A percentile compares a stretch with the other conserved stretches of the same genome.
Conservation (phyloP, 371 early-diverging fungal genomes). For the Phascolomyces articulosus region DNA sequence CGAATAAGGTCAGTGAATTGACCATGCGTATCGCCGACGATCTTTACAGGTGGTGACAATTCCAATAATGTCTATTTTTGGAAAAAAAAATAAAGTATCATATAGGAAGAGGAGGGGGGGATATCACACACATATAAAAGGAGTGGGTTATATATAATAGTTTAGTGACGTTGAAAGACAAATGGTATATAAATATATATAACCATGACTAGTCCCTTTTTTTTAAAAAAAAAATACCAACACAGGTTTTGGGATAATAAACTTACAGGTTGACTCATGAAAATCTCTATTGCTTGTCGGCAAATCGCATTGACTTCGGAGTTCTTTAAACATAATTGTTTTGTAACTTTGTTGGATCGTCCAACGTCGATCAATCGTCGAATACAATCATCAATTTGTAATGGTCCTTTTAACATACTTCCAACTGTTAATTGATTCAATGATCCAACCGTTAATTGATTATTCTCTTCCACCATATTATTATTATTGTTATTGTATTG, state of each 20-base stretch:
- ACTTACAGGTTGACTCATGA: constrained; percentile 84
- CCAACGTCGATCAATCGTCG: constrained; percentile 76
- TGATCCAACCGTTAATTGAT: constrained; percentile 32
- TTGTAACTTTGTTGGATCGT: constrained; percentile 66
- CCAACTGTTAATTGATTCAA: constrained; percentile 32
- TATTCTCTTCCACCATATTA: constrained; percentile 18
- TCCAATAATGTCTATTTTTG: constrained; percentile 77
- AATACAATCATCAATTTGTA: constrained; percentile 84
- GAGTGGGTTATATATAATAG: too few species aligned
- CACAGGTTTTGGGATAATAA: too few species aligned
- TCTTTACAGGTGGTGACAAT: constrained; percentile 92
- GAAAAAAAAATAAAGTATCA: not conserved
- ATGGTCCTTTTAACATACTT: constrained; percentile 23
- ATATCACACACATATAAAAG: too few species aligned
- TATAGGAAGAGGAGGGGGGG: not conserved
- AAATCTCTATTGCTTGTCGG: constrained; percentile 81
- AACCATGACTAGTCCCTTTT: too few species aligned
- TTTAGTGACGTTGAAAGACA: too few species aligned
- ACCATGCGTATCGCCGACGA: constrained; percentile 96
- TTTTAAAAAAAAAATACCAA: too few species aligned
- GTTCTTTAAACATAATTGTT: constrained; percentile 72
- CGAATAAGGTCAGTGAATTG: constrained; percentile 92
- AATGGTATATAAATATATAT: too few species aligned
- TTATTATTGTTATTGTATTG: not conserved
- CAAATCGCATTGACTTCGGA: constrained; percentile 89